A percentile compares a stretch with the other conserved stretches of the same genome.
These are phyloP conservation scores for Phytophthora idaei DNA, from an alignment of 352 stramenopile genomes.

Conservation along the genomic window DNA sequence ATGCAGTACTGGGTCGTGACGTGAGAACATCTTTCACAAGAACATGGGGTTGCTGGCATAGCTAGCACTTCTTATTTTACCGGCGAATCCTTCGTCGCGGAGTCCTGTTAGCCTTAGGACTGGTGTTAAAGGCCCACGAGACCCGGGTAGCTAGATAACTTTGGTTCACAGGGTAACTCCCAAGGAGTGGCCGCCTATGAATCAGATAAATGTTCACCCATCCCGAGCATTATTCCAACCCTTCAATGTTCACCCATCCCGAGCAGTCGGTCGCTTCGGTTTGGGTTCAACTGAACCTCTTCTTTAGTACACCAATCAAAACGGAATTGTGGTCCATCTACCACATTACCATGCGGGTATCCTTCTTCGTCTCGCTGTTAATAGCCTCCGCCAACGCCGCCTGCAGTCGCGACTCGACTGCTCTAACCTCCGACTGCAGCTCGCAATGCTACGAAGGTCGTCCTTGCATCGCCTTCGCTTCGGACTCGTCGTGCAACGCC, in stretches of 20 bases:
- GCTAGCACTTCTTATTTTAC: no score
- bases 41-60: no score
- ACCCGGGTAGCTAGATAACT: no score
- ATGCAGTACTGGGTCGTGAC: no score
- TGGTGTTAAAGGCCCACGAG: no score
- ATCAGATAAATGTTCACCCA: neutral
- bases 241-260: slow-evolving; percentile 1
- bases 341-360: neutral
- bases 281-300: slow-evolving; percentile 8
- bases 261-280: neutral
- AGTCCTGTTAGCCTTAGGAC: no score
- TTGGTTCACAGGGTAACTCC: no score
- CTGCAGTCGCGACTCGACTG: slow-evolving; percentile 48
- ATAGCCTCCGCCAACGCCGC: slow-evolving; percentile 13
- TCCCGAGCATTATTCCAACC: slow-evolving; percentile 2
- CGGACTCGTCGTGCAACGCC: slow-evolving; percentile 24
- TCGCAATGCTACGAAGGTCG: slow-evolving; percentile 57
- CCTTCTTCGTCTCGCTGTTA: slow-evolving; percentile 9
- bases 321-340: slow-evolving; percentile 10
- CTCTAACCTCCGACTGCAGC: slow-evolving; percentile 57
- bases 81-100: no score
- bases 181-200: neutral
- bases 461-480: slow-evolving; percentile 58
- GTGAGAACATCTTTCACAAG: no score
- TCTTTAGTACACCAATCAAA: neutral